Conservation (phyloP, 805 yeast species). For the Saturnispora halmiae region DNA sequence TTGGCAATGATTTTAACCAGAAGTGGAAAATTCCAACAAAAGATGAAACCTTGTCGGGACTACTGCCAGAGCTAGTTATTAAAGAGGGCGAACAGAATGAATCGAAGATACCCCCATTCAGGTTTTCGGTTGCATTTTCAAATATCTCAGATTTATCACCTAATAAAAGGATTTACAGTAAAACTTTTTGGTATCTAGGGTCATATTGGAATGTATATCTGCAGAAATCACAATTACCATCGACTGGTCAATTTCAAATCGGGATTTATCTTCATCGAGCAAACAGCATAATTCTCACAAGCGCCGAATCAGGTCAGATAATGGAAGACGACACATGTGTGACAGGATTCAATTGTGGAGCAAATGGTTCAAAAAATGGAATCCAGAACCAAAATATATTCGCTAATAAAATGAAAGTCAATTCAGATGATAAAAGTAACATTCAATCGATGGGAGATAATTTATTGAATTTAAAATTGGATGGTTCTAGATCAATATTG, state of each 20-base stretch:
- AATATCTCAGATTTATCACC: conserved; percentile 37
- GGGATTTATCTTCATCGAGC: conserved; percentile 52
- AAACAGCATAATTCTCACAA: conserved; percentile 18
- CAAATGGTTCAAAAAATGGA: conserved; percentile 26
- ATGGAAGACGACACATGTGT: conserved; percentile 5
- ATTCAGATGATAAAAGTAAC: conserved; percentile 21
- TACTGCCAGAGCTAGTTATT: conserved; percentile 31
- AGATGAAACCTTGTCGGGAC: conserved; percentile 40
- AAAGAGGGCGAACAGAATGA: conserved; percentile 16
- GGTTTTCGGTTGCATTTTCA: conserved; percentile 45
- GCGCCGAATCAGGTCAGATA: not conserved
- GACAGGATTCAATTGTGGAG: conserved; percentile 8
- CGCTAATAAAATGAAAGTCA: not conserved
- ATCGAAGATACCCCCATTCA: conserved; percentile 43
- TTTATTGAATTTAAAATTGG: conserved; percentile 11
- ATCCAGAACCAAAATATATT: conserved; percentile 32
- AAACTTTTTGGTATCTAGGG: conserved; percentile 52
- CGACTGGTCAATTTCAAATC: conserved; percentile 38
- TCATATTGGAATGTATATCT: conserved; percentile 50
- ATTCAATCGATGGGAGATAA: conserved; percentile 14
- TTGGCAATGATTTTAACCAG: conserved; percentile 12
- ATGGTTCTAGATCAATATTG: not conserved
- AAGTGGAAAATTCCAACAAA: conserved; percentile 36
- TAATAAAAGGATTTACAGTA: conserved; percentile 41
- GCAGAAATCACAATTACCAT: conserved; percentile 35